phyloP scores from a whole-genome alignment of 805 yeast genomes.

The Torulaspora maleeae region DNA sequence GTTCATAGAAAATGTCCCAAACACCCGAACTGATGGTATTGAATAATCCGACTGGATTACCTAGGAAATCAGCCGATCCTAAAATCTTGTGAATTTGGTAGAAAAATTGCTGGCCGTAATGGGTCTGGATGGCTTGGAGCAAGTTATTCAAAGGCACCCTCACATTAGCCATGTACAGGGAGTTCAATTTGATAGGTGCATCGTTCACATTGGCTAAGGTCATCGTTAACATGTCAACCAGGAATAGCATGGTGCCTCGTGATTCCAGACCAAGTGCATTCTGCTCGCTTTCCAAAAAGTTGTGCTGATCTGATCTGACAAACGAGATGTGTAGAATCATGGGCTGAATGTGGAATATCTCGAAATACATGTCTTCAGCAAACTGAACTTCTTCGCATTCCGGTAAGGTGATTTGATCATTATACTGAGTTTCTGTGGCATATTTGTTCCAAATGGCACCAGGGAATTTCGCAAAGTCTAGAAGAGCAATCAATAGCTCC shows the following conservation, averaged over 20 bases:
- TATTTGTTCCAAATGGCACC: conserved; percentile 72
- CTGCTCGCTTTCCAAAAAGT: conserved; percentile 54
- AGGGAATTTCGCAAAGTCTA: conserved; percentile 76
- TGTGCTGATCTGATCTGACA: conserved; percentile 77
- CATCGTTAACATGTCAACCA: conserved; percentile 85
- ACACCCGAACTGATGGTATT: conserved; percentile 92
- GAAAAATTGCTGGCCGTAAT: conserved; percentile 86
- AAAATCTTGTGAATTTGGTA: conserved; percentile 87
- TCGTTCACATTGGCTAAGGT: conserved; percentile 96
- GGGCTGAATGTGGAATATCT: conserved; percentile 88
- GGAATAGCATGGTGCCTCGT: conserved; percentile 65
- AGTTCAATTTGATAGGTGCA: conserved; percentile 88
- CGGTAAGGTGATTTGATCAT: conserved; percentile 68
- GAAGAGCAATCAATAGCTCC: conserved; percentile 75
- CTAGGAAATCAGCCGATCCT: conserved; percentile 94
- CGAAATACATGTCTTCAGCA: conserved; percentile 81
- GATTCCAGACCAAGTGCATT: conserved; percentile 18
- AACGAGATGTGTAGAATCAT: conserved; percentile 83
- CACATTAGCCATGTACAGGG: conserved; percentile 81
- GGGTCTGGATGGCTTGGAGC: conserved; percentile 65
- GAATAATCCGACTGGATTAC: conserved; percentile 96
- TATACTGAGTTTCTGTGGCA: conserved; percentile 43
- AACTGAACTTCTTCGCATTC: conserved; percentile 54
- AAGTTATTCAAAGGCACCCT: conserved; percentile 79
- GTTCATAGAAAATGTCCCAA: conserved; percentile 93